A percentile compares a stretch with the other conserved stretches of the same genome.
Conservation (phyloP, 2,329 filamentous ascomycete genomes). For the Helminthosporium solani region DNA sequence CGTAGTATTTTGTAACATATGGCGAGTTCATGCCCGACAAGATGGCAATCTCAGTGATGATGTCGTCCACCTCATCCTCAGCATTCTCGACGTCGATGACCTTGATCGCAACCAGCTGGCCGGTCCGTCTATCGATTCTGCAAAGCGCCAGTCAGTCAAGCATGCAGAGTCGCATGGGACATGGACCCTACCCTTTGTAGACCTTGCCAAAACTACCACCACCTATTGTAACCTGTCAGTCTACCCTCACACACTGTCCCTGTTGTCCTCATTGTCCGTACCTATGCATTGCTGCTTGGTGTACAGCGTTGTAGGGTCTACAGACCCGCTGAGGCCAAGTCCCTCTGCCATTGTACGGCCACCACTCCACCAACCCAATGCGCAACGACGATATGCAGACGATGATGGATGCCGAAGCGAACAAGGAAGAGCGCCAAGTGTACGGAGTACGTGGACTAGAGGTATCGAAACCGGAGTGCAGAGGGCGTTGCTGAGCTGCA, state of each 20-base stretch:
- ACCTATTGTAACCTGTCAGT: slow-evolving; percentile 54
- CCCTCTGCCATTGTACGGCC: slow-evolving; percentile 26
- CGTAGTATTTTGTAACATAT: slow-evolving; percentile 97
- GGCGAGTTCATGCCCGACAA: slow-evolving; percentile 93
- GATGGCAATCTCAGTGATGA: slow-evolving; percentile 98
- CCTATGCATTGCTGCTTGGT: slow-evolving; percentile 66
- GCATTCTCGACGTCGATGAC: slow-evolving; percentile 98
- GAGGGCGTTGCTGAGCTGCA: too few species aligned
- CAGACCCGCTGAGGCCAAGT: slow-evolving; percentile 49
- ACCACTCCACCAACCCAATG: not conserved
- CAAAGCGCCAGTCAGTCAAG: slow-evolving; percentile 4
- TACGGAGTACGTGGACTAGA: too few species aligned
- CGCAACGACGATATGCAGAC: not conserved
- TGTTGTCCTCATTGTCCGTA: slow-evolving; percentile 14
- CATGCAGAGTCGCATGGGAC: not conserved
- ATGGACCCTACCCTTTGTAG: slow-evolving; percentile 81
- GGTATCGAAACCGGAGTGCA: too few species aligned
- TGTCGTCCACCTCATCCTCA: slow-evolving; percentile 98
- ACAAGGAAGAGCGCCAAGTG: too few species aligned
- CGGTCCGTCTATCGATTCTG: slow-evolving; percentile 88
- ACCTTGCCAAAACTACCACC: slow-evolving; percentile 98
- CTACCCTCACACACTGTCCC: not conserved
- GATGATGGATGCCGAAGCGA: too few species aligned
- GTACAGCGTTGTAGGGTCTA: slow-evolving; percentile 88
- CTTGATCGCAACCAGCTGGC: slow-evolving; percentile 95